Conservation (phyloP, 345 rosid species). For the Nephelium lappaceum region DNA sequence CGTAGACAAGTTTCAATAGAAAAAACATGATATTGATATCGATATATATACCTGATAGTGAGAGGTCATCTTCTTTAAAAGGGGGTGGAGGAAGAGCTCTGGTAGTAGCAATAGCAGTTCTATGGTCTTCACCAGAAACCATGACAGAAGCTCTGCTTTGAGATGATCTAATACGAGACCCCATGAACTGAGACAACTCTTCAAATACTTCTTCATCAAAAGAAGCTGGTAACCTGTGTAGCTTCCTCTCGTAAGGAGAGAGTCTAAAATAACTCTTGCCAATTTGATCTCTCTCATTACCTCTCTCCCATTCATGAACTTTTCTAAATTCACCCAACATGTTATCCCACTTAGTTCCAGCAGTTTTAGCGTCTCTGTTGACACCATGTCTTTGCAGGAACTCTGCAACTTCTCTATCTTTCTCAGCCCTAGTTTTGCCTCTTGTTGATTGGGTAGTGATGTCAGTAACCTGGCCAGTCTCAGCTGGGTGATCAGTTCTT, state of each 20-base stretch:
- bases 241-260: slow-evolving; percentile 90
- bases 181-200: slow-evolving; percentile 93
- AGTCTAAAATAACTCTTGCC: slow-evolving; percentile 97
- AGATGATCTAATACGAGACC: slow-evolving; percentile 70
- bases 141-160: slow-evolving; percentile 36
- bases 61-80: slow-evolving; percentile 55
- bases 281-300: slow-evolving; percentile 63
- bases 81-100: slow-evolving; percentile 65
- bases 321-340: slow-evolving; percentile 98
- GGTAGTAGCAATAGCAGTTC: slow-evolving; percentile 23
- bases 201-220: slow-evolving; percentile 96
- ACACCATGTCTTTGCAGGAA: slow-evolving; percentile 76
- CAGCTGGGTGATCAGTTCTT: slow-evolving; percentile 29
- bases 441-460: slow-evolving; percentile 37
- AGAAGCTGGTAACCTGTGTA: slow-evolving; percentile 87
- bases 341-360: slow-evolving; percentile 99
- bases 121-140: slow-evolving; percentile 33
- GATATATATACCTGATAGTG: slow-evolving; percentile 36
- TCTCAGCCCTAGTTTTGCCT: slow-evolving; percentile 92
- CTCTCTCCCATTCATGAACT: slow-evolving; percentile 94
- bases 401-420: slow-evolving; percentile 95
- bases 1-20: too few relatives aligned
- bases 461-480: slow-evolving; percentile 26
- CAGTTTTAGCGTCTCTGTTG: slow-evolving; percentile 87
- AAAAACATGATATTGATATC: neutral